phyloP scores from a whole-genome alignment of 306 rosid species.

The Trichosanthes cucumerina region DNA sequence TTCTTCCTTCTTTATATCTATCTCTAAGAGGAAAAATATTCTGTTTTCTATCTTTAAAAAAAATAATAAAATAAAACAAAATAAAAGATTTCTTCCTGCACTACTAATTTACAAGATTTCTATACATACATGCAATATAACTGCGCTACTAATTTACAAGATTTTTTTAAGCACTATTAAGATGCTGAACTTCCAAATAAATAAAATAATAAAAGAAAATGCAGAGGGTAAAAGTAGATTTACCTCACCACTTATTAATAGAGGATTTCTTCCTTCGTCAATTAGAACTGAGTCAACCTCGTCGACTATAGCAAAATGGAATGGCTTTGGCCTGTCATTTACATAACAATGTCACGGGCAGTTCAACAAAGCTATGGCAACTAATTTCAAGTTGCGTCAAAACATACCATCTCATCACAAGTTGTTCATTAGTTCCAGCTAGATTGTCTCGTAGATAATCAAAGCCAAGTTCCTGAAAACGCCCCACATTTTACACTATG shows the following conservation, averaged over 20 bases:
- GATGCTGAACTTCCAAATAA: conserved; percentile 10
- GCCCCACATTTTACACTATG: conserved; percentile 13
- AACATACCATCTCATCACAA: conserved; percentile 92
- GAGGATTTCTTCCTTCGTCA: conserved; percentile 95
- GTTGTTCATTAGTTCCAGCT: conserved; percentile 69
- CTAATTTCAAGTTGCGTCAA: conserved; percentile 13
- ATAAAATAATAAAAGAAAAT: not conserved
- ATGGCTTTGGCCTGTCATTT: conserved; percentile 80
- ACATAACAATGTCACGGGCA: conserved; percentile 11
- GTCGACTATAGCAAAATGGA: conserved; percentile 95
- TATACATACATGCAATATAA: too few species aligned
- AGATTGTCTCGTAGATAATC: conserved; percentile 96
- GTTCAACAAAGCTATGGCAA: conserved; percentile 5
- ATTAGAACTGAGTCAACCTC: conserved; percentile 96
- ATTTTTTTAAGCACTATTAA: conserved; percentile 5
- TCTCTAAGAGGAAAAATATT: too few species aligned
- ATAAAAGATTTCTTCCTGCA: not conserved
- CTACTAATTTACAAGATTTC: not conserved
- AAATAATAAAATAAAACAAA: not conserved
- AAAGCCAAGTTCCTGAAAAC: conserved; percentile 83
- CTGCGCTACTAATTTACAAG: not conserved
- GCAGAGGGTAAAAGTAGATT: not conserved
- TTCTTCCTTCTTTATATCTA: too few species aligned
- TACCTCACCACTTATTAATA: conserved; percentile 96
- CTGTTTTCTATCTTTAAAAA: not conserved